These are phyloP conservation scores for Agrocybe pediades DNA, from an alignment of 768 basidiomycete genomes.

Conservation along the genomic window DNA sequence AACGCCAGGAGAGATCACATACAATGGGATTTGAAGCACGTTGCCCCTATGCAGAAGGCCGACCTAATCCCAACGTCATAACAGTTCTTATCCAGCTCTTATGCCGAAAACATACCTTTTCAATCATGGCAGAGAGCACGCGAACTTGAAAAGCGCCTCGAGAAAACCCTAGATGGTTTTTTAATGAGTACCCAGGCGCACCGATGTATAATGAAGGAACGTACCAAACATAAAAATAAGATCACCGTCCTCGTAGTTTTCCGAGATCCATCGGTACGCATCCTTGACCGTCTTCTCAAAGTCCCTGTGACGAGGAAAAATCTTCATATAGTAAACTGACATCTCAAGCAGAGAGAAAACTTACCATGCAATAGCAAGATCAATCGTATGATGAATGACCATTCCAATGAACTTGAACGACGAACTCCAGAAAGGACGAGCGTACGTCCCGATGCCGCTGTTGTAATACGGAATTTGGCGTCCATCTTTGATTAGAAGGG, in stretches of 20 bases:
- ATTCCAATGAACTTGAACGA: slow-evolving; percentile 2
- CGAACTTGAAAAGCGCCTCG: slow-evolving; percentile 12
- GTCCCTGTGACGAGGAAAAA: background rate
- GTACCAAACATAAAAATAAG: slow-evolving; percentile 13
- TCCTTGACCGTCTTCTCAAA: slow-evolving; percentile 4
- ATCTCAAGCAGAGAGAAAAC: background rate
- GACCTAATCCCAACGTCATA: slow-evolving; percentile 27
- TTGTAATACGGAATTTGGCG: slow-evolving; percentile 16
- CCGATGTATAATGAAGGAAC: background rate
- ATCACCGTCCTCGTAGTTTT: slow-evolving; percentile 11
- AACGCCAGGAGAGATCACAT: background rate
- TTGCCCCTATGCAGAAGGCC: slow-evolving; percentile 44
- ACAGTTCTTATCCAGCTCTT: background rate
- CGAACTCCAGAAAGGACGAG: slow-evolving; percentile 13
- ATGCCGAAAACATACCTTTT: background rate
- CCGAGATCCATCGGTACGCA: slow-evolving; percentile 13
- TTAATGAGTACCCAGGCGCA: background rate
- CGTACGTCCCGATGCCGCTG: slow-evolving; percentile 21
- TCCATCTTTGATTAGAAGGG: background rate
- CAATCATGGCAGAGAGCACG: slow-evolving; percentile 10
- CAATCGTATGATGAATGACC: slow-evolving; percentile 11
- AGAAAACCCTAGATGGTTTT: slow-evolving; percentile 5
- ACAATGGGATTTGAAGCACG: slow-evolving; percentile 31
- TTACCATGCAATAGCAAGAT: slow-evolving; percentile 18
- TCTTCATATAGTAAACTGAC: background rate